These are phyloP conservation scores for Multifurca ochricompacta DNA, from an alignment of 768 basidiomycete species.

Conservation along the genomic window DNA sequence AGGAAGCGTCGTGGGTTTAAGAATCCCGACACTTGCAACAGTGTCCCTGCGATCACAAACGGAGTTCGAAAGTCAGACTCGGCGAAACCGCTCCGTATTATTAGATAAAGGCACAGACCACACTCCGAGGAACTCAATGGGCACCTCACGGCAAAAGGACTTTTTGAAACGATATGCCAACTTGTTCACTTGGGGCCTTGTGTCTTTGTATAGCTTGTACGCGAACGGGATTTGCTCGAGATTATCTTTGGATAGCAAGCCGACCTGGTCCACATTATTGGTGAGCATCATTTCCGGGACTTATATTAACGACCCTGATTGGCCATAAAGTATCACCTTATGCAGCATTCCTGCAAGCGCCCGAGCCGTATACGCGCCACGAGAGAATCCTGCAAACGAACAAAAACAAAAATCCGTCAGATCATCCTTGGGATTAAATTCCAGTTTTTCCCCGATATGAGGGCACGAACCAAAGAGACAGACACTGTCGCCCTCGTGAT, in stretches of 20 bases:
- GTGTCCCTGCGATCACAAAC: slow-evolving; percentile 34
- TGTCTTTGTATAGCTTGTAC: slow-evolving; percentile 58
- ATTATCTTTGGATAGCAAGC: slow-evolving; percentile 61
- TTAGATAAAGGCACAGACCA: slow-evolving; percentile 38
- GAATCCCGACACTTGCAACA: slow-evolving; percentile 63
- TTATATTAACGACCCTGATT: not conserved
- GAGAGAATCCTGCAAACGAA: slow-evolving; percentile 55
- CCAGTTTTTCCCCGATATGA: not conserved
- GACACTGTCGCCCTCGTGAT: slow-evolving; percentile 52
- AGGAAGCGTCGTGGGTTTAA: slow-evolving; percentile 52
- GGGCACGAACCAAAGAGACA: slow-evolving; percentile 53
- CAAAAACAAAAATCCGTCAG: too few species aligned
- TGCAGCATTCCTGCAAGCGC: slow-evolving; percentile 67
- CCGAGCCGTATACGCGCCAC: slow-evolving; percentile 56
- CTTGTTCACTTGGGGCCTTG: slow-evolving; percentile 37
- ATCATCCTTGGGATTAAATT: too few species aligned
- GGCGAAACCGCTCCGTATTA: too few species aligned
- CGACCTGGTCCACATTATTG: slow-evolving; percentile 44
- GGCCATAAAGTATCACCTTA: slow-evolving; percentile 38
- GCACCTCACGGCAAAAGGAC: slow-evolving; percentile 57
- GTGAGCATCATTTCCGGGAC: not conserved
- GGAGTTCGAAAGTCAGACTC: not conserved
- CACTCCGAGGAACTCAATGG: slow-evolving; percentile 68
- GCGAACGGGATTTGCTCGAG: slow-evolving; percentile 64
- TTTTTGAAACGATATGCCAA: slow-evolving; percentile 69